phyloP scores from a whole-genome alignment of 2,329 filamentous ascomycete species.

The Eutypa lata region DNA sequence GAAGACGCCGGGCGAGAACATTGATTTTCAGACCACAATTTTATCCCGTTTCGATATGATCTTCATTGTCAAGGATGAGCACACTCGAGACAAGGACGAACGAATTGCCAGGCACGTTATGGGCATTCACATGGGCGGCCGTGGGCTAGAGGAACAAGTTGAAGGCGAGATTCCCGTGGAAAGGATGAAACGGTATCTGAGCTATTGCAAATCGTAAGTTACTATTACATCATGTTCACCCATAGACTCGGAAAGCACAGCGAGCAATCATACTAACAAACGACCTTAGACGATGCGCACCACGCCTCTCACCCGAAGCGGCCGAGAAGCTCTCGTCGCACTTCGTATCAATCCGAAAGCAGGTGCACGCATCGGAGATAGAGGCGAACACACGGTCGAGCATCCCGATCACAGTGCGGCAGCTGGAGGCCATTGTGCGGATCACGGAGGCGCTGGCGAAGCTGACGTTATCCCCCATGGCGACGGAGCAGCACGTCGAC shows the following conservation, averaged over 20 bases:
- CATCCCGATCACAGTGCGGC: conserved; percentile 95
- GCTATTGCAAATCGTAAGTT: conserved; percentile 92
- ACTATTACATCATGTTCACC: too few species aligned
- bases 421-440: conserved; percentile 94
- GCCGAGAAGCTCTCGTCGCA: conserved; percentile 95
- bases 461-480: conserved; percentile 78
- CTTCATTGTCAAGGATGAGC: conserved; percentile 95
- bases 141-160: conserved; percentile 74
- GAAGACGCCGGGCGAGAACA: conserved; percentile 96
- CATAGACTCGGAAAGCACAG: not conserved
- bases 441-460: conserved; percentile 97
- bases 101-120: conserved; percentile 96
- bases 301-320: conserved; percentile 83
- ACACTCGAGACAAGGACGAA: conserved; percentile 85
- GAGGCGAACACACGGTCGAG: conserved; percentile 87
- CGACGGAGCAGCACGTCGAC: conserved; percentile 88
- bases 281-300: conserved; percentile 72
- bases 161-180: conserved; percentile 91
- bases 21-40: conserved; percentile 98
- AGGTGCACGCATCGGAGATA: conserved; percentile 87
- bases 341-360: conserved; percentile 92
- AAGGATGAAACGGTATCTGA: conserved; percentile 96
- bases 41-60: conserved; percentile 99
- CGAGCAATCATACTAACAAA: too few species aligned
- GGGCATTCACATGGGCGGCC: conserved; percentile 91